phyloP scores from a whole-genome alignment of 306 rosid species.

The Pyrus pyrifolia region DNA sequence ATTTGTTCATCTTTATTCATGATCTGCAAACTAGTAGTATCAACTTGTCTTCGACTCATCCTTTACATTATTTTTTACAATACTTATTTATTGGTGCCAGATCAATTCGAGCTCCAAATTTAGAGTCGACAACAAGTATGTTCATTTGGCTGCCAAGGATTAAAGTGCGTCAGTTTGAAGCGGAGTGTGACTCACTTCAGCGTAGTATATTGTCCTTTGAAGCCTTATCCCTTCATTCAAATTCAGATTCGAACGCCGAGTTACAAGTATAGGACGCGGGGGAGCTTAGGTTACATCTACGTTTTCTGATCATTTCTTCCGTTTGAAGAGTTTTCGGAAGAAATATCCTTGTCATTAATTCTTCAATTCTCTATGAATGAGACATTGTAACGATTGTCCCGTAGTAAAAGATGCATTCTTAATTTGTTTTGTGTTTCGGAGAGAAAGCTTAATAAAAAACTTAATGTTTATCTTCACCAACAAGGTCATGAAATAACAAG shows the following conservation, averaged over 20 bases:
- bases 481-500: too few species aligned
- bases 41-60: background rate
- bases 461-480: background rate
- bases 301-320: background rate
- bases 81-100: slow-evolving; percentile 32
- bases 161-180: slow-evolving; percentile 13
- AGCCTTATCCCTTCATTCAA: background rate
- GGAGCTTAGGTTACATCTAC: background rate
- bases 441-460: background rate
- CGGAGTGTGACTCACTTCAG: background rate
- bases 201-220: background rate
- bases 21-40: background rate
- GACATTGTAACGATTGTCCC: background rate
- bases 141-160: slow-evolving; percentile 53
- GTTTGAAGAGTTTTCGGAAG: background rate
- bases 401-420: background rate
- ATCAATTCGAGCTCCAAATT: slow-evolving; percentile 78
- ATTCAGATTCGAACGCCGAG: background rate
- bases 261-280: background rate
- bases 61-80: background rate
- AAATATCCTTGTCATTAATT: background rate
- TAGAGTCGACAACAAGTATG: slow-evolving; percentile 54
- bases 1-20: background rate
- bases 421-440: background rate
- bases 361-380: background rate